Conservation (phyloP, 2,329 filamentous ascomycete genomes). For the Calonectria fujianensis region DNA sequence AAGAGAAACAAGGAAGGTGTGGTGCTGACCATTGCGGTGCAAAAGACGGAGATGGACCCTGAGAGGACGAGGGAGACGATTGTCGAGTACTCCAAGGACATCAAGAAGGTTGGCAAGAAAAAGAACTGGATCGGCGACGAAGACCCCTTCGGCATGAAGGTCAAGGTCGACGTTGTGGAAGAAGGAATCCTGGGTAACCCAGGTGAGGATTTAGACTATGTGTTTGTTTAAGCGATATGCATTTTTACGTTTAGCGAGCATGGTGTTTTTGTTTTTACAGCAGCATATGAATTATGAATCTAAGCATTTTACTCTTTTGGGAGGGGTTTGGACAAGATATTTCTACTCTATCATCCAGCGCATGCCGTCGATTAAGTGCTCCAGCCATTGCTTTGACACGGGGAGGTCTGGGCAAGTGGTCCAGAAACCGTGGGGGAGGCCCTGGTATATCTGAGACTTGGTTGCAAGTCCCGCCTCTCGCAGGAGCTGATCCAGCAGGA, state of each 20-base stretch:
- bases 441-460: slow-evolving; percentile 63
- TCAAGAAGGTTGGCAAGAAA: slow-evolving; percentile 76
- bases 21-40: slow-evolving; percentile 65
- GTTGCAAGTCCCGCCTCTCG: slow-evolving; percentile 58
- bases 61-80: slow-evolving; percentile 64
- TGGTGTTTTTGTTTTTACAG: not conserved
- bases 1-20: slow-evolving; percentile 63
- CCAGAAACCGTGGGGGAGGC: slow-evolving; percentile 65
- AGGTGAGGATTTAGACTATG: not conserved
- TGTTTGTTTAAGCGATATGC: not conserved
- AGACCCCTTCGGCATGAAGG: slow-evolving; percentile 62
- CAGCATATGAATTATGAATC: slow-evolving; percentile 3
- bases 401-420: slow-evolving; percentile 61
- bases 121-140: slow-evolving; percentile 70
- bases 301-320: not conserved
- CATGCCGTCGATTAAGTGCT: slow-evolving; percentile 53
- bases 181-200: slow-evolving; percentile 54
- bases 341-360: slow-evolving; percentile 48
- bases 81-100: slow-evolving; percentile 61
- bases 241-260: not conserved
- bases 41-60: slow-evolving; percentile 60
- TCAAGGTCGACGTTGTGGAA: slow-evolving; percentile 59
- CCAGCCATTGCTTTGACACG: slow-evolving; percentile 56
- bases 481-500: slow-evolving; percentile 66
- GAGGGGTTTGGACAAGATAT: not conserved